phyloP scores from a whole-genome alignment of 2,329 filamentous ascomycete species.

The Cryphonectria carpinicola region DNA sequence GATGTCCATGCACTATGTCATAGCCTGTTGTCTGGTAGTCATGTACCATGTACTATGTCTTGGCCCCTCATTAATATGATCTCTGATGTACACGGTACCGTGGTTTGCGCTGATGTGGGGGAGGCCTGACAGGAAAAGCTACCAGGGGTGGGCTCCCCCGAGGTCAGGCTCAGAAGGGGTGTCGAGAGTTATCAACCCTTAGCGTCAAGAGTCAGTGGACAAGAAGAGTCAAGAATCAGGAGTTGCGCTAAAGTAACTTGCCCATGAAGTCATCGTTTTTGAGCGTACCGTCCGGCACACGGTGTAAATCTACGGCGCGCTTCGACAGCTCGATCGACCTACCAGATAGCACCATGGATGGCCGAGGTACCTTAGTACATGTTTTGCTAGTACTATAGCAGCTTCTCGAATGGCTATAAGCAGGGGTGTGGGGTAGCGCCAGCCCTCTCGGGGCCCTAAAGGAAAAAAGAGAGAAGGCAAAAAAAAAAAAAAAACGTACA shows the following conservation, averaged over 20 bases:
- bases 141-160: not conserved
- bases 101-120: not conserved
- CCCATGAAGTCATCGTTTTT: constrained; percentile 12
- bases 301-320: not conserved
- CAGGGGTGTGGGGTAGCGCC: not conserved
- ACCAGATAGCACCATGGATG: not conserved
- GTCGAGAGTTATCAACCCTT: not conserved
- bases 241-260: not conserved
- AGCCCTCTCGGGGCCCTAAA: not conserved
- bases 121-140: not conserved
- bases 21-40: not conserved
- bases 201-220: not conserved
- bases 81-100: not conserved
- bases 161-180: not conserved
- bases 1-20: not conserved
- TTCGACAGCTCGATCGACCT: not conserved
- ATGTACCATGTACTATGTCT: not conserved
- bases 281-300: constrained; percentile 10
- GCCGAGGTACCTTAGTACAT: not conserved
- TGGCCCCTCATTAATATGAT: not conserved
- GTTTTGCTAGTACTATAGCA: not conserved
- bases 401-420: not conserved
- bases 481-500: no score
- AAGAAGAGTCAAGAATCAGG: no score
- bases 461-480: no score